Evolutionary conservation across 352 stramenopile species (phyloP), one percentile per base, ranked within the genome.

Genomic region (Pythium volutum): DNA sequence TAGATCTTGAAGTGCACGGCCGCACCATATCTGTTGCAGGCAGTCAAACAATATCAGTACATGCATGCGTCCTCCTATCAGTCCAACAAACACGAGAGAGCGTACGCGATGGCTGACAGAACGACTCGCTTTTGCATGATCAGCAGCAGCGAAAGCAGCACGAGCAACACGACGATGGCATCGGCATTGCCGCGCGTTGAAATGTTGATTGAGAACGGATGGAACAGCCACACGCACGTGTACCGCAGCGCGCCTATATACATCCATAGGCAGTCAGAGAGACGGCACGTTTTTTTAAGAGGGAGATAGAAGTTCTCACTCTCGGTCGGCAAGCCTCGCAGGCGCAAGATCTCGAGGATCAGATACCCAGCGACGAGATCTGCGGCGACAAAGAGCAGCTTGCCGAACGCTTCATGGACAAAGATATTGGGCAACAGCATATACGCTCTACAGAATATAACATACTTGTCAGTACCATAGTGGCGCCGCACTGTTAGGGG

Each of bases 1-100:
- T 99, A 99, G 16, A 99, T 95, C 73, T 98, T 98, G 67, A 98
- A 90, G 71, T 99, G 97, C 31, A 99, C 95, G 0, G 95, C 97
- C 34, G 98, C 81, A 4, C 96, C 96, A 75, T 98, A 97, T 70
- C 71, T 98, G 65, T 4, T 46, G 18, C 2, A 12, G 27, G n/a
- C 26, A 33, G 7, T 27, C 42, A 14, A 4, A 49, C 42, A 38
- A 15, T 23, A 4, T 33, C 23, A 53, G 26, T 8, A 53, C 6
- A 26, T 26, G 15, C 14, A 12, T 2, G 10, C 18, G 20, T 22
- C 16, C 42, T 45, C 22, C 42, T 18, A 25, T 27, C n/a, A 16
- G 1, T 1, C 14, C 20, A 23, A 46, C 46, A 52, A 23, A 3
- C 25, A 26, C 27, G 9, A 52, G 9, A 36, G 15, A 38, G 25